Evolutionary conservation across 169 alveolate genomes (phyloP).

Genomic region (Plasmodium inui): DNA sequence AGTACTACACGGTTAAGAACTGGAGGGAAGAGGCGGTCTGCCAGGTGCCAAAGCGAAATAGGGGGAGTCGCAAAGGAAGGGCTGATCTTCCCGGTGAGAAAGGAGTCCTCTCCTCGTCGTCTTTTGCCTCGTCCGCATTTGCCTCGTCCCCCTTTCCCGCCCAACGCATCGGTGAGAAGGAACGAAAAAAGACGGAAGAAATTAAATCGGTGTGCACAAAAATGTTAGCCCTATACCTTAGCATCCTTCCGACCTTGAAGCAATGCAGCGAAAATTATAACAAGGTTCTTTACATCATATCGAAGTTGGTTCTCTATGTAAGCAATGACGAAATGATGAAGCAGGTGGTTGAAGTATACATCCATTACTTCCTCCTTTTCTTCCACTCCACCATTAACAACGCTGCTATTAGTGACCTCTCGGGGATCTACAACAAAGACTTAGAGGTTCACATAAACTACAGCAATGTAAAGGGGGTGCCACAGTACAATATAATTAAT

Average conservation of each 20-base stretch:
- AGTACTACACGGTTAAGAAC: neutral
- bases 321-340: slow-evolving; percentile 50
- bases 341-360: slow-evolving; percentile 30
- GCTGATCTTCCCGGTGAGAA: neutral
- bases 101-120: neutral
- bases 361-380: slow-evolving; percentile 42
- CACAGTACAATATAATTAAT: slow-evolving; percentile 44
- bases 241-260: slow-evolving; percentile 26
- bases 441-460: slow-evolving; percentile 25
- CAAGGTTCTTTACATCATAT: slow-evolving; percentile 49
- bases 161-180: neutral
- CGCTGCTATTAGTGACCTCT: slow-evolving; percentile 10
- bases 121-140: neutral
- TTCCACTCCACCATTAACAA: slow-evolving; percentile 39
- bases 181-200: slow-evolving; percentile 1
- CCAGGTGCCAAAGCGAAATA: neutral
- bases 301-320: slow-evolving; percentile 38
- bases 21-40: neutral
- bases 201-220: slow-evolving; percentile 13
- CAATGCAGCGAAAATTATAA: slow-evolving; percentile 37
- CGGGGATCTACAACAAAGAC: slow-evolving; percentile 24
- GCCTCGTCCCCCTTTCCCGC: neutral
- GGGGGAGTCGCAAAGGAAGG: neutral
- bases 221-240: slow-evolving; percentile 37
- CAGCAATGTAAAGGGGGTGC: slow-evolving; percentile 9